Percentiles rank a stretch among this genome's conserved stretches.
Evolutionary conservation across 305 asterid species (phyloP).

Genomic region (Withania somnifera): DNA sequence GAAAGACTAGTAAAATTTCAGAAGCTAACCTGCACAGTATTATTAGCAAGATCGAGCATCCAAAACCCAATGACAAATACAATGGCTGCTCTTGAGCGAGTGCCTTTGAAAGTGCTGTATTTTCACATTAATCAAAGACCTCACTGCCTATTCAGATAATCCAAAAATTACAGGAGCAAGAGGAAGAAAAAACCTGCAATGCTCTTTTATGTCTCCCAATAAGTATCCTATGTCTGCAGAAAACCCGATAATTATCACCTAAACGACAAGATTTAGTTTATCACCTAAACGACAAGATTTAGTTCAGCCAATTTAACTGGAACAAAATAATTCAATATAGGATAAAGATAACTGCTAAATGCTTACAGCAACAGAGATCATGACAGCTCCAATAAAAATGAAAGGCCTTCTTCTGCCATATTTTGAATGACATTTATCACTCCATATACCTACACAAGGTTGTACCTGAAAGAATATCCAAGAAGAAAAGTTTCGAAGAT

Average conservation of each 20-base stretch:
- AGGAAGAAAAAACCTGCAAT: slow-evolving; percentile 71
- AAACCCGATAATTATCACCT: slow-evolving; percentile 94
- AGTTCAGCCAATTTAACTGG: slow-evolving; percentile 28
- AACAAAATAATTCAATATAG: slow-evolving; percentile 3
- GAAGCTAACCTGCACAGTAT: slow-evolving; percentile 88
- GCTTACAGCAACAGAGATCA: slow-evolving; percentile 89
- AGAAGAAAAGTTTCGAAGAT: not conserved
- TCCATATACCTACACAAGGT: slow-evolving; percentile 99
- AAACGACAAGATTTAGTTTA: slow-evolving; percentile 34
- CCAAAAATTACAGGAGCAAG: slow-evolving; percentile 10
- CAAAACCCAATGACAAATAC: slow-evolving; percentile 90
- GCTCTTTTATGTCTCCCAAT: slow-evolving; percentile 90
- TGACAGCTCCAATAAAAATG: slow-evolving; percentile 80
- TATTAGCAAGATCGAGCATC: slow-evolving; percentile 99
- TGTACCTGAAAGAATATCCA: slow-evolving; percentile 58
- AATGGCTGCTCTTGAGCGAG: slow-evolving; percentile 94
- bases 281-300: slow-evolving; percentile 53
- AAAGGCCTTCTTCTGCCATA: slow-evolving; percentile 96
- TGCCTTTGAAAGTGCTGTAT: slow-evolving; percentile 93
- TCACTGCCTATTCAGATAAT: slow-evolving; percentile 11
- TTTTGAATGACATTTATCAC: slow-evolving; percentile 95
- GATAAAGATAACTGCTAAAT: slow-evolving; percentile 13
- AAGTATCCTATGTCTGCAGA: slow-evolving; percentile 99
- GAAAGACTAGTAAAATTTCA: not conserved
- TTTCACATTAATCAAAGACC: slow-evolving; percentile 26